Evolutionary conservation across 345 rosid genomes (phyloP).

Genomic region (Salix arbutifolia): DNA sequence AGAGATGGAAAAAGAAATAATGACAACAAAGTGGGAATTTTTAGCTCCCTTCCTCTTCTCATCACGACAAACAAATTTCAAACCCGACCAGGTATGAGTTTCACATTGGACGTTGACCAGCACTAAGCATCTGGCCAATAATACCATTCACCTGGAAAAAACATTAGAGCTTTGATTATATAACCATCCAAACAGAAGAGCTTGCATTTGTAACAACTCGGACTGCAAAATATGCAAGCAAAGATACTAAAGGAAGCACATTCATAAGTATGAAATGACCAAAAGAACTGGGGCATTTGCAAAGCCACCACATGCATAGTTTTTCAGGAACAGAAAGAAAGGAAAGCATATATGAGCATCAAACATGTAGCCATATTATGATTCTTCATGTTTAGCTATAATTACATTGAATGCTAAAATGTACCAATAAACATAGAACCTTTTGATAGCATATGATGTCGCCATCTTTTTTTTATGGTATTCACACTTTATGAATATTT

Average conservation of each 20-base stretch:
- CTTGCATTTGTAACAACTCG: neutral
- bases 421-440: neutral
- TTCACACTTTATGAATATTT: neutral
- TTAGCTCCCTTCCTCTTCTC: neutral
- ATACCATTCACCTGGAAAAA: conserved; percentile 71
- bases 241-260: neutral
- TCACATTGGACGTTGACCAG: conserved; percentile 62
- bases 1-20: neutral
- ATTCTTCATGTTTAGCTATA: neutral
- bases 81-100: neutral
- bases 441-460: neutral
- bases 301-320: neutral
- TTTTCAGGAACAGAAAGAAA: neutral
- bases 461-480: neutral
- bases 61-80: neutral
- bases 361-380: neutral
- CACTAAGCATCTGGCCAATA: conserved; percentile 83
- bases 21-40: neutral
- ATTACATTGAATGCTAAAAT: neutral
- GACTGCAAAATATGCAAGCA: neutral
- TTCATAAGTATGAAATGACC: neutral
- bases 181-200: neutral
- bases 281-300: neutral
- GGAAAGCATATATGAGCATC: neutral
- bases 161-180: neutral